phyloP scores from a whole-genome alignment of 805 yeast species.

The Alloascoidea hylecoeti region DNA sequence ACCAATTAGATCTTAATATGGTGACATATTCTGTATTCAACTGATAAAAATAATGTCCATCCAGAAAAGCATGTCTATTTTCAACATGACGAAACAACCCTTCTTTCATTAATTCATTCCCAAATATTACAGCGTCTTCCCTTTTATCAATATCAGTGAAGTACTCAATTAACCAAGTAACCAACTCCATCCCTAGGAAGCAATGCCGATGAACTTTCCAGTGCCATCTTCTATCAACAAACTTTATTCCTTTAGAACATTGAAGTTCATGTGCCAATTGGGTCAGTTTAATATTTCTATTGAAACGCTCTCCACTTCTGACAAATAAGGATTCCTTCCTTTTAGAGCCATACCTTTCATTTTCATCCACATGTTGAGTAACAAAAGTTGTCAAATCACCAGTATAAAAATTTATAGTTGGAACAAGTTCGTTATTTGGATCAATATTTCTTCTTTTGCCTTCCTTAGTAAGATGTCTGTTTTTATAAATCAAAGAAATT shows the following conservation, averaged over 20 bases:
- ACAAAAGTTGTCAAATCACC: constrained; percentile 66
- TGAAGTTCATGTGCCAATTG: constrained; percentile 56
- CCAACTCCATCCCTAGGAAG: constrained; percentile 77
- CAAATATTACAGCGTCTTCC: constrained; percentile 74
- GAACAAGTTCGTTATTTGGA: constrained; percentile 46
- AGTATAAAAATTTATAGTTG: constrained; percentile 78
- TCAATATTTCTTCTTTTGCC: constrained; percentile 30
- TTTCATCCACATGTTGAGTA: constrained; percentile 26
- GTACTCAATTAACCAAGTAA: constrained; percentile 69
- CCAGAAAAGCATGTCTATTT: constrained; percentile 68
- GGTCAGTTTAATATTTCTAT: constrained; percentile 31
- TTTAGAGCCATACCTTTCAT: constrained; percentile 12
- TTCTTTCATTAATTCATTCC: constrained; percentile 59
- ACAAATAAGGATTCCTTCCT: constrained; percentile 22
- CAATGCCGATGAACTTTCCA: constrained; percentile 64
- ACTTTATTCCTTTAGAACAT: constrained; percentile 34
- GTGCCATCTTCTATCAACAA: constrained; percentile 86
- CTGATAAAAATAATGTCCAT: constrained; percentile 87
- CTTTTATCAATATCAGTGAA: constrained; percentile 69
- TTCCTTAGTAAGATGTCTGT: constrained; percentile 6
- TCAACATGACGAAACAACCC: constrained; percentile 72
- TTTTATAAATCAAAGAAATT: neutral
- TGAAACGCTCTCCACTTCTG: constrained; percentile 21
- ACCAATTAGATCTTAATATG: neutral
- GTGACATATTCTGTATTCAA: constrained; percentile 38